Percentiles rank a stretch among this genome's conserved stretches.
Evolutionary conservation across 1,284 basidiomycete species (phyloP).

Genomic region (Puccinia horiana): DNA sequence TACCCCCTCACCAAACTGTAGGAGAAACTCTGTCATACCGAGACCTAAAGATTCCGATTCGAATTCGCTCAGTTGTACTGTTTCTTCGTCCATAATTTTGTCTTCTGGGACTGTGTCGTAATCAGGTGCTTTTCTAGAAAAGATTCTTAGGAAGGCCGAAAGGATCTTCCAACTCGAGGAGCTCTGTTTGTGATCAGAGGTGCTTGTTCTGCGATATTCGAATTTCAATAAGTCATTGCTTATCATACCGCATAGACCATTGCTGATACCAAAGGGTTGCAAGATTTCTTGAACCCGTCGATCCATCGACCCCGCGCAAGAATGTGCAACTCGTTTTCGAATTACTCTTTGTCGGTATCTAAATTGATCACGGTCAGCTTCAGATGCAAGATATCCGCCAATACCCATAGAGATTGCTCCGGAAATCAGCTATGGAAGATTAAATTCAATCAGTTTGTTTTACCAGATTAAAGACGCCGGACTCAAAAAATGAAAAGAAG

Average conservation of each 20-base stretch:
- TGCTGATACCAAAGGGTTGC: constrained; percentile 76
- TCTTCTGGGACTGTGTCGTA: constrained; percentile 51
- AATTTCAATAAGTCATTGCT: constrained; percentile 20
- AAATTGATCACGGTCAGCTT: constrained; percentile 85
- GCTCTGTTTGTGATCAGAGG: not conserved
- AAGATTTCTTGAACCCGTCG: constrained; percentile 86
- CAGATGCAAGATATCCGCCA: constrained; percentile 92
- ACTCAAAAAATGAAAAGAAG: constrained; percentile 51
- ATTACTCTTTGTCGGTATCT: constrained; percentile 52
- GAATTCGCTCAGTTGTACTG: constrained; percentile 68
- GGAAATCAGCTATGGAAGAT: constrained; percentile 70
- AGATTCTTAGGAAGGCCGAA: not conserved
- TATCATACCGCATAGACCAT: constrained; percentile 3
- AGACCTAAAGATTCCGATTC: constrained; percentile 58
- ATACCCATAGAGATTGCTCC: constrained; percentile 96
- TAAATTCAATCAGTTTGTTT: constrained; percentile 48
- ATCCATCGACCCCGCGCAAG: constrained; percentile 91
- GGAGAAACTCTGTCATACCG: constrained; percentile 82
- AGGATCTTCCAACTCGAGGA: constrained; percentile 24
- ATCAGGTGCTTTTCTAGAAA: constrained; percentile 37
- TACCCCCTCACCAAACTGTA: constrained; percentile 87
- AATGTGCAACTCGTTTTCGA: constrained; percentile 74
- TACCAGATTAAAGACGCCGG: not conserved
- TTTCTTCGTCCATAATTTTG: constrained; percentile 53
- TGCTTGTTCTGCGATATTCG: not conserved